Base-by-base conservation (phyloP, 768 basidiomycete genomes). In the Pisolithus sp. region DNA sequence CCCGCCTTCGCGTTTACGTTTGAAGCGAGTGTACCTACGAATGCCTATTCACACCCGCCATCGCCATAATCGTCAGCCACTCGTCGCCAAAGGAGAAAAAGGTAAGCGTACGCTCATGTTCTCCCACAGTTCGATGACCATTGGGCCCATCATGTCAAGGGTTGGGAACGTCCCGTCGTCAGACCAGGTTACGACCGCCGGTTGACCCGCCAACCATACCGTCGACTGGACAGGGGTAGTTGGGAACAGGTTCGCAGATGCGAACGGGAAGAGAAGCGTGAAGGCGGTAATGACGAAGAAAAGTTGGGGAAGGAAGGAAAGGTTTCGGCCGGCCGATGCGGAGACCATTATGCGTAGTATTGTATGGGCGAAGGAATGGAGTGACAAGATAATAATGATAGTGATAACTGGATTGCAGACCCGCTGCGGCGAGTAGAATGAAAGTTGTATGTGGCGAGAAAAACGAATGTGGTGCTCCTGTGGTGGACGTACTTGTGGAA, bases 141-240 rank as follows among this genome's bases (percentile, higher is more conserved):
- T 48, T 1, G 55, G 53, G 0, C 76, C 74, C 65, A 80, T 73
- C 12, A 73, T 61, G 30, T 50, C 49, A 6, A 84, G 53, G 20
- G 59, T 57, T 0, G 83, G 82, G 7, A 55, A 54, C 1, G 42
- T 60, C 6, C 64, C 61, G 41, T 80, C 76, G 38, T 85, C 81
- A 36, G 61, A 64, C 83, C 83, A 86, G 4, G 62, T 72, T 4
- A 82, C 60, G 8, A 59, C 38, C 21, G 69, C 69, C 5, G 69
- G 65, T 39, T 71, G 64, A 8, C 79, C 81, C 34, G 76, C 70
- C 28, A 61, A 59, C 54, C 75, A 75, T 3, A 73, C 68, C 0
- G 80, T 78, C 18, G 60, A 66, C 30, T 75, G 65, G 15, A 75
- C 53, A 4, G 82, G 83, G 15, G 71, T 61, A 0, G 77, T 82